Base-by-base conservation (phyloP, 2,329 filamentous ascomycete species). In the Fusarium goolgardi region DNA sequence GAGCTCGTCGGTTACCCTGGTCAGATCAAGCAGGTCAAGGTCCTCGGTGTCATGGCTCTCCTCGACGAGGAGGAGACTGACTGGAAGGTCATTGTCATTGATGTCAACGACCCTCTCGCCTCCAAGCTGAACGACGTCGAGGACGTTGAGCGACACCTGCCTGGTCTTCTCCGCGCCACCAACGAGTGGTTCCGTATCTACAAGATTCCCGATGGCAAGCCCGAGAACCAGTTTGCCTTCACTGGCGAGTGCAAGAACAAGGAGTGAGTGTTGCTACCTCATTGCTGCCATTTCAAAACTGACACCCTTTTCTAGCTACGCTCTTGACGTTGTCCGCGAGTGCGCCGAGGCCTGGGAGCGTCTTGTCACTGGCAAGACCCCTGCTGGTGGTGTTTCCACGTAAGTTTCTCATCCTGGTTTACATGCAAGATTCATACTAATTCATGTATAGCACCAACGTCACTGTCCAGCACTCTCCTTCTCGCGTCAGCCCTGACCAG, bases 181-280 rank as follows among this genome's bases (percentile, higher is more conserved):
- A 99, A 99, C 80, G 96, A 99, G 87, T 99, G 96, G 96, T 99
- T 99, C 94, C 94, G 96, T 82, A 99, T 99, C 89, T 99, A 99
- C 91, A 99, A 99, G 89, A 99, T 99, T 84, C 96, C 96, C 79
- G 96, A 99, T 80, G 96, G 96, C 87, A 99, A 99, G 94, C 94
- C 95, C 77, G 96, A 99, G 91, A 99, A 99, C 90, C 96, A 98
- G 86, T 99, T 99, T 79, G 96, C 96, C 77, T 99, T 99, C 87
- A 97, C 94, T 63, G 96, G 96, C 86, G 96, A 99, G 88, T 98
- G 95, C 92, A 99, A 99, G 91, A 99, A 99, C 91, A 97, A 94
- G 90, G 93, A 91, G 91, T 94, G 75, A 71, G 87, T 74, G 20
- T 23, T 40, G 12, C 37, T 18, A 16, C 1, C 10, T 35, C 8